phyloP scores from a whole-genome alignment of 2,329 filamentous ascomycete genomes.

The Fusarium transvaalense region DNA sequence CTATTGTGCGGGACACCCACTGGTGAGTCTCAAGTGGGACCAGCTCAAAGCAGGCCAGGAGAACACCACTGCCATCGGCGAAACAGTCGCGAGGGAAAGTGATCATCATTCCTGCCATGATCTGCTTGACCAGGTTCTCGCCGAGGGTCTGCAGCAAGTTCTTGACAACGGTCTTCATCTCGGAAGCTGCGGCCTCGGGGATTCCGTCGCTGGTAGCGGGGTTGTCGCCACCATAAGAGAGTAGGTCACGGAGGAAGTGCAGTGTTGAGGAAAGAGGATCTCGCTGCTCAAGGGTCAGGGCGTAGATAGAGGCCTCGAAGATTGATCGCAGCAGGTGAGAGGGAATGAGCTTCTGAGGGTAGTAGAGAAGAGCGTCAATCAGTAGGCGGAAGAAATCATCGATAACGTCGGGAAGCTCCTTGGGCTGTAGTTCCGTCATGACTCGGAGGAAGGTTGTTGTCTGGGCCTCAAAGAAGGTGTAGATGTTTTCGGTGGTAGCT shows the following conservation, averaged over 20 bases:
- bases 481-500: constrained; percentile 87
- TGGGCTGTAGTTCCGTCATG: constrained; percentile 82
- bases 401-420: constrained; percentile 84
- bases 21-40: constrained; percentile 81
- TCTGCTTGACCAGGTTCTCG: constrained; percentile 84
- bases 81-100: constrained; percentile 97
- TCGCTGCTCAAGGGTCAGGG: constrained; percentile 88
- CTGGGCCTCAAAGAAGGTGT: constrained; percentile 94
- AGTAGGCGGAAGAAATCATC: constrained; percentile 97
- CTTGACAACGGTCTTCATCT: constrained; percentile 80
- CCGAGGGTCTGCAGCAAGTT: constrained; percentile 78
- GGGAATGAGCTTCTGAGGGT: constrained; percentile 84
- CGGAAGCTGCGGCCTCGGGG: constrained; percentile 70
- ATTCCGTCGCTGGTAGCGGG: constrained; percentile 71
- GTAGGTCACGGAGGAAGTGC: constrained; percentile 91
- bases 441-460: constrained; percentile 89
- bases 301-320: constrained; percentile 87
- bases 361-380: constrained; percentile 92
- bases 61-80: constrained; percentile 91
- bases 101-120: constrained; percentile 99
- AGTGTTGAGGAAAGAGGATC: constrained; percentile 92
- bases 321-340: constrained; percentile 85
- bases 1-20: constrained; percentile 88
- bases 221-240: constrained; percentile 87
- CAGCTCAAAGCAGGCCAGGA: constrained; percentile 89